Evolutionary conservation across 768 basidiomycete genomes (phyloP).

Genomic region (Crassisporium funariophilum): DNA sequence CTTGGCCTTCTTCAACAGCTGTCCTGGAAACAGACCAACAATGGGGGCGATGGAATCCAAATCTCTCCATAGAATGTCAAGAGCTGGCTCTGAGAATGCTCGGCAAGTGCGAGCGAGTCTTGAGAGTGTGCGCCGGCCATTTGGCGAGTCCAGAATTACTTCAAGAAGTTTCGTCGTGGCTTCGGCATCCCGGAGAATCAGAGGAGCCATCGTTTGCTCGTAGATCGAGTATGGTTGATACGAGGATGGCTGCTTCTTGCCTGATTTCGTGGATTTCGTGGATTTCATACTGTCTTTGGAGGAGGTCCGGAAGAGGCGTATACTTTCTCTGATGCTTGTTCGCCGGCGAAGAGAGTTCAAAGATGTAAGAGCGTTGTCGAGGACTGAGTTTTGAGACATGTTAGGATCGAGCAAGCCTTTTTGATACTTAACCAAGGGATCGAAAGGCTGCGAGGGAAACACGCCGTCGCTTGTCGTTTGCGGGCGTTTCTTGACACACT

Average conservation of each 20-base stretch:
- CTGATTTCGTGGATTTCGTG: conserved; percentile 19
- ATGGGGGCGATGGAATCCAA: conserved; percentile 75
- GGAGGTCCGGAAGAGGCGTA: conserved; percentile 25
- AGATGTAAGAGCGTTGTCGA: conserved; percentile 40
- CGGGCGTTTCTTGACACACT: conserved; percentile 24
- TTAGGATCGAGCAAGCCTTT: conserved; percentile 25
- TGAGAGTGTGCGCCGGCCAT: conserved; percentile 67
- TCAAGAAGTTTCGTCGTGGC: conserved; percentile 53
- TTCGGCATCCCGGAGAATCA: conserved; percentile 64
- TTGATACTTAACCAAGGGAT: conserved; percentile 42
- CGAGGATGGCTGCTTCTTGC: conserved; percentile 25
- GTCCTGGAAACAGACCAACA: conserved; percentile 68
- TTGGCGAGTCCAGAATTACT: conserved; percentile 53
- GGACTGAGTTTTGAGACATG: conserved; percentile 40
- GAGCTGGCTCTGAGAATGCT: conserved; percentile 70
- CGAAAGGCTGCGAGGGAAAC: conserved; percentile 42
- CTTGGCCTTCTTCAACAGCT: conserved; percentile 67
- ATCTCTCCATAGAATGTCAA: conserved; percentile 76
- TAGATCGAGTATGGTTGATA: conserved; percentile 46
- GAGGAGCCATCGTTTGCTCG: conserved; percentile 51
- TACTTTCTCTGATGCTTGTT: conserved; percentile 33
- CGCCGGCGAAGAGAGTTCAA: conserved; percentile 34
- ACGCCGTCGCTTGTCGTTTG: conserved; percentile 35
- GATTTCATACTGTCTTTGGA: conserved; percentile 24
- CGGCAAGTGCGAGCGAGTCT: conserved; percentile 76